Evolutionary conservation across 2,329 filamentous ascomycete species (phyloP), one percentile per base, ranked within the genome.

Genomic region (Botrytis deweyae): DNA sequence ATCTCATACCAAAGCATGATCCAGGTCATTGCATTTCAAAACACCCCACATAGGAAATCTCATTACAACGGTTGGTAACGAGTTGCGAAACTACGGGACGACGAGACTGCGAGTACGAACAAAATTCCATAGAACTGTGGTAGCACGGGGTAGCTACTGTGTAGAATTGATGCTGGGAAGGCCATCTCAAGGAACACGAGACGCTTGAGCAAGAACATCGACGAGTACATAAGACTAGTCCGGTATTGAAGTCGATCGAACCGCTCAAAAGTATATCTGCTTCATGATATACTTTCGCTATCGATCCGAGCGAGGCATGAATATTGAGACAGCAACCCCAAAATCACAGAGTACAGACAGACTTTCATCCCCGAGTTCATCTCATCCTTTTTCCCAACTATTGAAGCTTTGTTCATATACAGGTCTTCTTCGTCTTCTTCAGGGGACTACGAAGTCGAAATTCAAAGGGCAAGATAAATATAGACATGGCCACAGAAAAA

Each of bases 371-470:
- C 29, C 38, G 25, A 69, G 71, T 72, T 72, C 71, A 33, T 72
- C 71, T 72, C 64, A 69, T 69, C 29, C 42, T 69, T 52, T 52
- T 69, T 29, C 42, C 49, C 64, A 49, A 52, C 66, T 72, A 44
- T 44, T 25, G n/a, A 68, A 72, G 71, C 71, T 72, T 69, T 62
- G 64, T 58, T 72, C 63, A 42, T 69, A 16, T 12, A 38, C 12
- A 33, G 63, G 66, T 29, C 52, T 63, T 59, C 62, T 52, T 49
- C 38, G 58, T 29, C 52, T 52, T 67, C 62, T 52, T 49, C 38
- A 22, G 61, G 33, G 22, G n/a, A 49, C 63, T n/a, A 42, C 33
- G 33, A 33, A 62, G n/a, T 36, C 29, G 22, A 22, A 22, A 68
- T 40, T 22, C 33, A 7, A 33, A 58, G 33, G 5, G 70, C 36